These are phyloP conservation scores for Cudoniella acicularis DNA, from an alignment of 495 filamentous ascomycete species.

Conservation along the genomic window DNA sequence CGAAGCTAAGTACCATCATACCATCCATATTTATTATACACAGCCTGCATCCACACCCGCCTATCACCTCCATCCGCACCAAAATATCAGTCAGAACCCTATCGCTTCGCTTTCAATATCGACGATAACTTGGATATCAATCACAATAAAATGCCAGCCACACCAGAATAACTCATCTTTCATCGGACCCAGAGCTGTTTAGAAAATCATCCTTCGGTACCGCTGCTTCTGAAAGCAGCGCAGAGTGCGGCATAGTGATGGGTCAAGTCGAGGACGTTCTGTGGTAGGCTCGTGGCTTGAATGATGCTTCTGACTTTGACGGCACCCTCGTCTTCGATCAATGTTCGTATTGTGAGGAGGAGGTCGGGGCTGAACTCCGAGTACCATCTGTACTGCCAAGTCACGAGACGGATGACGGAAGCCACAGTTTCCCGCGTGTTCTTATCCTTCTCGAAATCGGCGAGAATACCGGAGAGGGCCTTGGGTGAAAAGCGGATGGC, in stretches of 20 bases:
- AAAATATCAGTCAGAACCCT: too few relatives aligned
- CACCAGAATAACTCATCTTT: too few relatives aligned
- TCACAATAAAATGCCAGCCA: too few relatives aligned
- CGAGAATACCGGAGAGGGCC: conserved; percentile 78
- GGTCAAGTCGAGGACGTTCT: conserved; percentile 88
- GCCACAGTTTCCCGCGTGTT: conserved; percentile 73
- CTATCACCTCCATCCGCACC: too few relatives aligned
- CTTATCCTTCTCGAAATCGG: conserved; percentile 65
- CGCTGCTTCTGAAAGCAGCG: conserved; percentile 89
- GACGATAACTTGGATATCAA: background rate
- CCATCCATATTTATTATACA: too few relatives aligned
- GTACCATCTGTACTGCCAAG: conserved; percentile 99
- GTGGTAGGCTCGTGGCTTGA: conserved; percentile 89
- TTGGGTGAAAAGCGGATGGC: conserved; percentile 82
- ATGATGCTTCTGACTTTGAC: conserved; percentile 97
- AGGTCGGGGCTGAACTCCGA: conserved; percentile 96
- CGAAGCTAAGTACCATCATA: too few relatives aligned
- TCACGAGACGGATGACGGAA: conserved; percentile 79
- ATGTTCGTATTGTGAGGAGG: conserved; percentile 76
- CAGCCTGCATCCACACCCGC: too few relatives aligned
- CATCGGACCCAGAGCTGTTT: background rate
- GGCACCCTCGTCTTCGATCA: conserved; percentile 96
- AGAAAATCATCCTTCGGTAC: conserved; percentile 69
- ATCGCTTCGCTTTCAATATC: too few relatives aligned
- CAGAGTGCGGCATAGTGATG: conserved; percentile 95